Percentiles rank a stretch among this genome's conserved stretches.
Conservation (phyloP, 805 yeast species). For the Metschnikowia colocasiae region DNA sequence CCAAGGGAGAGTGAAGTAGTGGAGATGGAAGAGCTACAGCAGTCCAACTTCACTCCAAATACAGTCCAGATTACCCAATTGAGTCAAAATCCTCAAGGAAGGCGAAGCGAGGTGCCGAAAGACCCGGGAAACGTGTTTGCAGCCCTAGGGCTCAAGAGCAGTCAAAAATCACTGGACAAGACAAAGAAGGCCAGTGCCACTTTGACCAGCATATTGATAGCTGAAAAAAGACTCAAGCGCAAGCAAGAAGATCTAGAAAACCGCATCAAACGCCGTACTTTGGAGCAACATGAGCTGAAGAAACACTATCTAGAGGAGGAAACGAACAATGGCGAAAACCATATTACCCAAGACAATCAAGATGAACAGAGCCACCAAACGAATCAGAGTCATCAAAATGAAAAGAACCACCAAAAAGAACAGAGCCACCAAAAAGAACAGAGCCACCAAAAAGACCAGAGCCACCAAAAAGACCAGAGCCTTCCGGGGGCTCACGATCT, state of each 20-base stretch:
- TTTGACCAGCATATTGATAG: conserved; percentile 33
- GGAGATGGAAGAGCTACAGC: not conserved
- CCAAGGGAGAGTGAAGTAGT: not conserved
- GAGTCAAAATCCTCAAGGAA: not conserved
- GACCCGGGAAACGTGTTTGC: conserved; percentile 27
- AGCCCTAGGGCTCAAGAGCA: conserved; percentile 33
- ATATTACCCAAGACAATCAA: not conserved
- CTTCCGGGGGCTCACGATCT: too few species aligned
- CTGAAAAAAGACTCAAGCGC: conserved; percentile 28
- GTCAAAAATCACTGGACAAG: conserved; percentile 21
- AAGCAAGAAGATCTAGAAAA: conserved; percentile 17
- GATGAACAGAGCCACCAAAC: not conserved
- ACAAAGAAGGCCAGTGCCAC: conserved; percentile 27
- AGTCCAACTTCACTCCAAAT: not conserved
- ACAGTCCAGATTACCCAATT: not conserved
- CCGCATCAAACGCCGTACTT: conserved; percentile 3
- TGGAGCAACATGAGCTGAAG: not conserved
- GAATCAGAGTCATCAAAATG: too few species aligned
- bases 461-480: not conserved
- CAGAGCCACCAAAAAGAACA: not conserved
- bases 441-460: not conserved
- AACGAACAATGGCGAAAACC: too few species aligned
- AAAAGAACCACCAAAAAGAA: not conserved
- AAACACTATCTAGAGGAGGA: not conserved
- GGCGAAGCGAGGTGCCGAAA: not conserved